Evolutionary conservation across 2,329 filamentous ascomycete species (phyloP).

Genomic region (Claviceps sp.): DNA sequence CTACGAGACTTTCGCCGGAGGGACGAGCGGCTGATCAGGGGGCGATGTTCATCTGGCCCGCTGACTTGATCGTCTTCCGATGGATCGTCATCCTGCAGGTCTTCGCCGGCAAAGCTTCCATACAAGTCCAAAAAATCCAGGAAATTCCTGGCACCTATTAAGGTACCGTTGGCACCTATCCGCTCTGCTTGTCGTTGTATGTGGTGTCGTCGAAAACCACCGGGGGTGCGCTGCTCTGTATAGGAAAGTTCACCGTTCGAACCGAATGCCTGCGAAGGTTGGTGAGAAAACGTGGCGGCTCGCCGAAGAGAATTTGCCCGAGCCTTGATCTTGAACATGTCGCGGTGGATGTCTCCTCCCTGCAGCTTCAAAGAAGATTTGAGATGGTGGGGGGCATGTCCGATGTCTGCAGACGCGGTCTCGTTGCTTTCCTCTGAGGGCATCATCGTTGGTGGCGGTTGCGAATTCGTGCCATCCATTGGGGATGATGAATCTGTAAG

Average conservation of each 20-base stretch:
- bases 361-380: constrained; percentile 57
- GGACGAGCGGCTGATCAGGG: constrained; percentile 28
- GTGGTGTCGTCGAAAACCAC: constrained; percentile 34
- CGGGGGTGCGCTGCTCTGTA: constrained; percentile 28
- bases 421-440: background rate
- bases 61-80: constrained; percentile 35
- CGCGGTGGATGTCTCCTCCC: constrained; percentile 66
- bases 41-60: constrained; percentile 38
- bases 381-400: constrained; percentile 25
- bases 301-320: constrained; percentile 38
- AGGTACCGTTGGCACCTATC: constrained; percentile 18
- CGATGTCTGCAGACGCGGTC: constrained; percentile 2
- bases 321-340: constrained; percentile 61
- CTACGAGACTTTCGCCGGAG: constrained; percentile 39
- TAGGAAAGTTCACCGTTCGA: constrained; percentile 19
- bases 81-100: constrained; percentile 35
- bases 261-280: constrained; percentile 20
- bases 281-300: constrained; percentile 54
- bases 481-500: background rate
- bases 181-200: constrained; percentile 25
- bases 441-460: background rate
- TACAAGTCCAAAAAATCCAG: constrained; percentile 66
- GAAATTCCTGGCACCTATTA: constrained; percentile 54
- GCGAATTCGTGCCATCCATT: background rate
- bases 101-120: constrained; percentile 64